phyloP scores from a whole-genome alignment of 2,329 filamentous ascomycete genomes.

The Rhexocercosporidium sp. region DNA sequence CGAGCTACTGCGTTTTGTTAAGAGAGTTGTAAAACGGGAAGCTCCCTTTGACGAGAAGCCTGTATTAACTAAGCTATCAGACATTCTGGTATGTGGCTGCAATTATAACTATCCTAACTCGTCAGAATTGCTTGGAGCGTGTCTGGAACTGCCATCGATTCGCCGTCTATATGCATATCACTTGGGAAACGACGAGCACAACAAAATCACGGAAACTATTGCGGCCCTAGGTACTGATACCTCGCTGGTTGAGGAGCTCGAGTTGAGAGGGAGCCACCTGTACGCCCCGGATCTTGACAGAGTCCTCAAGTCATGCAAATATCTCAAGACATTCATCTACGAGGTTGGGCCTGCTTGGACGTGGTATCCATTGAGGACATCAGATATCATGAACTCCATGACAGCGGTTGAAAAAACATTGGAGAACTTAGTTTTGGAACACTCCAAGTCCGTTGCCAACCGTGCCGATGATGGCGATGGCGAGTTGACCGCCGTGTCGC shows the following conservation, averaged over 20 bases:
- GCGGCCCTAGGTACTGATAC: not conserved
- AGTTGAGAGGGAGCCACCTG: not conserved
- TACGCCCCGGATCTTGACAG: not conserved
- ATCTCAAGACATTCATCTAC: conserved; percentile 5
- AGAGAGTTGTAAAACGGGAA: not conserved
- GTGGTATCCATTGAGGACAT: not conserved
- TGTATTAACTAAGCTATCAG: not conserved
- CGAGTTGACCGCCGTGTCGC: not conserved
- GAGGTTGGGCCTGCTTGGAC: not conserved
- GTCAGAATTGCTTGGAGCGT: not conserved
- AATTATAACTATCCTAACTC: not conserved
- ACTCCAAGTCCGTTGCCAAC: not conserved
- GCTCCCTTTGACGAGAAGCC: not conserved
- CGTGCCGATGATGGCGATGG: not conserved
- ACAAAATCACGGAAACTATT: not conserved
- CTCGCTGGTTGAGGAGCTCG: not conserved
- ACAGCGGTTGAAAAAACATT: not conserved
- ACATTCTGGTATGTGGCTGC: not conserved
- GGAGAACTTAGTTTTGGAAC: not conserved
- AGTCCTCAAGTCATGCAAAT: not conserved
- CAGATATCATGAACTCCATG: not conserved
- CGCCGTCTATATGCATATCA: not conserved
- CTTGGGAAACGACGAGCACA: not conserved
- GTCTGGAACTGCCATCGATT: not conserved
- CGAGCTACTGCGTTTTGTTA: not conserved